Percentiles rank a stretch among this genome's conserved stretches.
Conservation (phyloP, 179 eudicot species). For the Silene coronaria region DNA sequence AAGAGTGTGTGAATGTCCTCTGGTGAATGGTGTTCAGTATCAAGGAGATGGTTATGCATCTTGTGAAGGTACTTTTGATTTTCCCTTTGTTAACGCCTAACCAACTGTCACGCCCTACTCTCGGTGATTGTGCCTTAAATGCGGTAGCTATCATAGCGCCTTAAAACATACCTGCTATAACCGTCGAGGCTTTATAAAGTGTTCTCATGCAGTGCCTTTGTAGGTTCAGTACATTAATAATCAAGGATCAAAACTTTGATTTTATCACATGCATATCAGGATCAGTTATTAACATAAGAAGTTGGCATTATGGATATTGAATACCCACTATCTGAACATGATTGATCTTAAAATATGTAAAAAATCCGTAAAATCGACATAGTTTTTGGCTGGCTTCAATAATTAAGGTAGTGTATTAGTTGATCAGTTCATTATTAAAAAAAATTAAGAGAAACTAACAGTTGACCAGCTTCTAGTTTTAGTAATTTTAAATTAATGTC, state of each 20-base stretch:
- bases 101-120: neutral
- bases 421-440: neutral
- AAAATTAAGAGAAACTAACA: neutral
- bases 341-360: neutral
- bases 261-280: too few relatives aligned
- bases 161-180: neutral
- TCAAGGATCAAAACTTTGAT: too few relatives aligned
- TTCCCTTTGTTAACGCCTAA: neutral
- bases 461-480: neutral
- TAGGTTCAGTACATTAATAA: too few relatives aligned
- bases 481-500: neutral
- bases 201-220: too few relatives aligned
- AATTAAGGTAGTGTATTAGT: neutral
- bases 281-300: neutral
- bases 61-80: constrained; percentile 56
- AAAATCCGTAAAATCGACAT: too few relatives aligned
- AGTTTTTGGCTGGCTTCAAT: neutral
- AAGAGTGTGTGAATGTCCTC: constrained; percentile 94
- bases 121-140: too few relatives aligned
- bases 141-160: neutral
- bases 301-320: neutral
- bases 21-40: constrained; percentile 83
- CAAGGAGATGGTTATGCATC: constrained; percentile 86
- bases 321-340: neutral
- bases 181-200: neutral